These are phyloP conservation scores for Herpotrichia juniperi DNA, from an alignment of 2,329 filamentous ascomycete species.

Conservation along the genomic window DNA sequence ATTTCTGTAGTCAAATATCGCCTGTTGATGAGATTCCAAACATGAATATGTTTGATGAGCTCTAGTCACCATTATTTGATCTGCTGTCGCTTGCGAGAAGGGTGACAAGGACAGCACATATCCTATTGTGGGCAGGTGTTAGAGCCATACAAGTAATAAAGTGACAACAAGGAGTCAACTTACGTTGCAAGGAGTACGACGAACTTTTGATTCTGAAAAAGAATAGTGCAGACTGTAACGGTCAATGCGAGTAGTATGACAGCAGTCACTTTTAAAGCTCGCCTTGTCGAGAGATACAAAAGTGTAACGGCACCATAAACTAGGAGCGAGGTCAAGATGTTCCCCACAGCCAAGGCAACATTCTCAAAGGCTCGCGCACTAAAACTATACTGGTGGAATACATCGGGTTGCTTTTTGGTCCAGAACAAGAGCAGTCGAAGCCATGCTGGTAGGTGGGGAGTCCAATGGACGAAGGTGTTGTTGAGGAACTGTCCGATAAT, in stretches of 20 bases:
- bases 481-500: conserved; percentile 1
- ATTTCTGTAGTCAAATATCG: no score
- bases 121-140: neutral
- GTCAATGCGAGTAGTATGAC: conserved; percentile 1
- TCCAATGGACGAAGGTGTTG: neutral
- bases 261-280: neutral
- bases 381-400: neutral
- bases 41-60: no score
- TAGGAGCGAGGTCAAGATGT: conserved; percentile 2
- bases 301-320: conserved; percentile 7
- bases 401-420: conserved; percentile 1
- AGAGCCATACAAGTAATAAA: neutral
- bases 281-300: conserved; percentile 1
- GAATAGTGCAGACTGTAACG: neutral
- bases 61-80: no score
- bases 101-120: conserved; percentile 9
- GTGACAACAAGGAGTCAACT: neutral
- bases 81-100: no score
- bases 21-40: no score
- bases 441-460: neutral
- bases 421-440: neutral
- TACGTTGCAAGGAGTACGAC: conserved; percentile 7
- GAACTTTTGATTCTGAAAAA: conserved; percentile 8
- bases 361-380: conserved; percentile 1
- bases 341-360: neutral